Conservation (phyloP, 2,329 filamentous ascomycete genomes). For the Eutypa lata region DNA sequence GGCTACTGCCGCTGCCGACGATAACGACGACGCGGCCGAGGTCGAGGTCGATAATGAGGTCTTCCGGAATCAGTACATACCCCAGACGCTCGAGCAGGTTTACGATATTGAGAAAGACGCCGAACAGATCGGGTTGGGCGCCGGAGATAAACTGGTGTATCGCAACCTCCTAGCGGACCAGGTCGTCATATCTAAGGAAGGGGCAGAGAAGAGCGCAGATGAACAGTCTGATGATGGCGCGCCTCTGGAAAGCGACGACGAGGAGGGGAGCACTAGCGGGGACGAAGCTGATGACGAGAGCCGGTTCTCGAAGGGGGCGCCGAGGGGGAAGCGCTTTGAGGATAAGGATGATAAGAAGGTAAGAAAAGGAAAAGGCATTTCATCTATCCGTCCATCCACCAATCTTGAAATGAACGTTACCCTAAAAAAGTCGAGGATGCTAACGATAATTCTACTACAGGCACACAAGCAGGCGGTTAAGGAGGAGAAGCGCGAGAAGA, state of each 20-base stretch:
- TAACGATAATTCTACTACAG: constrained; percentile 27
- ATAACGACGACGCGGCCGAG: constrained; percentile 46
- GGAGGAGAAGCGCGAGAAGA: constrained; percentile 90
- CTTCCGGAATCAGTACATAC: constrained; percentile 94
- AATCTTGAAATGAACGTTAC: too few relatives aligned
- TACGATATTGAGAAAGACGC: constrained; percentile 94
- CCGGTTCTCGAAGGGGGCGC: constrained; percentile 62
- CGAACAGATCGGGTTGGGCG: constrained; percentile 69
- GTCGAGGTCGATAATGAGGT: constrained; percentile 83
- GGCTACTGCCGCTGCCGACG: constrained; percentile 42
- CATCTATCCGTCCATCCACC: too few relatives aligned
- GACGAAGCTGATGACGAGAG: constrained; percentile 48
- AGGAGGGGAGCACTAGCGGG: constrained; percentile 38
- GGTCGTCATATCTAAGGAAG: constrained; percentile 41
- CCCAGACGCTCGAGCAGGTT: constrained; percentile 91
- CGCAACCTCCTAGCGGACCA: constrained; percentile 76
- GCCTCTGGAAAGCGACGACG: constrained; percentile 40
- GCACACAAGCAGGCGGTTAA: constrained; percentile 86
- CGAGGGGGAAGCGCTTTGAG: constrained; percentile 80
- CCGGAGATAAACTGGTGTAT: constrained; percentile 78
- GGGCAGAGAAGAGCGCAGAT: constrained; percentile 34
- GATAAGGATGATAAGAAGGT: constrained; percentile 88
- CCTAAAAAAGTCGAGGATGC: constrained; percentile 8
- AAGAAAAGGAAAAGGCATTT: too few relatives aligned
- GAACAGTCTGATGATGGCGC: constrained; percentile 49